Evolutionary conservation across 139 green algal species (phyloP).

Genomic region (Haematococcus lacustris): DNA sequence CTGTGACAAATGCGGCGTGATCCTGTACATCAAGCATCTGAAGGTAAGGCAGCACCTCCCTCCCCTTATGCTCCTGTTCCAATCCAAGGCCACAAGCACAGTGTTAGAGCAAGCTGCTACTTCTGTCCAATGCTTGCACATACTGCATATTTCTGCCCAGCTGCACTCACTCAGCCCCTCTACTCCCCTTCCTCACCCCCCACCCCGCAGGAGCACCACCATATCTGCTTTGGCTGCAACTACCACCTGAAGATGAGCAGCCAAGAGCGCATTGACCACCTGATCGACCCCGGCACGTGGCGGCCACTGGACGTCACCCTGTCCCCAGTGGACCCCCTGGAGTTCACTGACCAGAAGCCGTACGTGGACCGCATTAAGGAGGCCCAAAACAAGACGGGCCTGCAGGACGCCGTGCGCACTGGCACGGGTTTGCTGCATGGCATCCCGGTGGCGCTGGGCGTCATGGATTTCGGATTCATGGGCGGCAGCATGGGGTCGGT

Average conservation of each 20-base stretch:
- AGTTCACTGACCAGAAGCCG: conserved; percentile 67
- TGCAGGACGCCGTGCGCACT: conserved; percentile 28
- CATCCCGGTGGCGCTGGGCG: conserved; percentile 62
- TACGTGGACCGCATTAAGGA: conserved; percentile 67
- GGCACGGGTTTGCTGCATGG: conserved; percentile 62
- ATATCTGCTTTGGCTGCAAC: conserved; percentile 71
- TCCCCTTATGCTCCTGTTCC: too few relatives aligned
- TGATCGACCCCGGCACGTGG: conserved; percentile 68
- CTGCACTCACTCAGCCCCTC: neutral
- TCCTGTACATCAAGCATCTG: conserved; percentile 78
- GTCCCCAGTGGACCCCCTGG: conserved; percentile 61
- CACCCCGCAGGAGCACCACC: conserved; percentile 43
- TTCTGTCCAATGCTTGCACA: neutral
- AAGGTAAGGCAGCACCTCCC: conserved; percentile 31
- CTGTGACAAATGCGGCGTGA: conserved; percentile 74
- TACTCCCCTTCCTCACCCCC: neutral
- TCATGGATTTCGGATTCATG: conserved; percentile 75
- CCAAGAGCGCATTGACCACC: conserved; percentile 57
- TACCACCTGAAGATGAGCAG: conserved; percentile 71
- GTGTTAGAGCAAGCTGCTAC: neutral
- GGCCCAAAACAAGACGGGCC: conserved; percentile 54
- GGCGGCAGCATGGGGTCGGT: conserved; percentile 65
- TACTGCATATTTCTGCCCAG: neutral
- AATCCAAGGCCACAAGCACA: neutral
- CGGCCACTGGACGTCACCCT: conserved; percentile 62